Evolutionary conservation across 495 filamentous ascomycete genomes (phyloP), one percentile per base, ranked within the genome.

Genomic region (Aspergillus olivimuriae): DNA sequence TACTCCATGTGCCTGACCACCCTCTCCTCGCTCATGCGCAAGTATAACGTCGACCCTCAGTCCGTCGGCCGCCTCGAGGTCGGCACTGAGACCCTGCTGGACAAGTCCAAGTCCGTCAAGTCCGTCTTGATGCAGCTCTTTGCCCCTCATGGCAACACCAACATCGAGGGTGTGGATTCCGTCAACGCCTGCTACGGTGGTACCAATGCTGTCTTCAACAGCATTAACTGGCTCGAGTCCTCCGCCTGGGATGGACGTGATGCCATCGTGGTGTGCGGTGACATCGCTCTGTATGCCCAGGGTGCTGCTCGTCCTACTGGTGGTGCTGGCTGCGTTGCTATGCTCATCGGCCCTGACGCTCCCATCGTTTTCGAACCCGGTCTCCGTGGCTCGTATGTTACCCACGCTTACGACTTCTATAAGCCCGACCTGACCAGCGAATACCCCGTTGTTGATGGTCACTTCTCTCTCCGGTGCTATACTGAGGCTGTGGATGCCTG

Each of bases 21-120:
- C 46, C 75, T 87, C 53, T 89, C 89, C 51, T 89, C 84, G 55
- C 84, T 98, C 42, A 70, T 98, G 50, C 77, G 80, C 66, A 97
- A 96, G 62, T 95, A 95, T 81, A 83, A 83, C 57, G 83, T 98
- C 68, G 90, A 98, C 70, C 76, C 83, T 52, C 83, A 83, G 65
- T 81, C 84, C 45, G 86, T 98, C 58, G 92, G 92, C 43, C 84
- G 92, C 50, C 77, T 98, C 53, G 92, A 98, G 71, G 92, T 98
- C 53, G 92, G 92, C 58, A 98, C 92, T 40, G 92, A 98, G 81
- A 98, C 92, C 39, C 77, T 98, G 31, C 77, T 98, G 60, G 92
- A 98, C 78, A 98, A 98, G 78, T 97, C 92, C 55, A 98, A 98
- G 77, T 97, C 94, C 20, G 92, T 98, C 75, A 98, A 98, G 80